Conservation (phyloP, 1,284 basidiomycete genomes). For the Gymnopus androsaceus region DNA sequence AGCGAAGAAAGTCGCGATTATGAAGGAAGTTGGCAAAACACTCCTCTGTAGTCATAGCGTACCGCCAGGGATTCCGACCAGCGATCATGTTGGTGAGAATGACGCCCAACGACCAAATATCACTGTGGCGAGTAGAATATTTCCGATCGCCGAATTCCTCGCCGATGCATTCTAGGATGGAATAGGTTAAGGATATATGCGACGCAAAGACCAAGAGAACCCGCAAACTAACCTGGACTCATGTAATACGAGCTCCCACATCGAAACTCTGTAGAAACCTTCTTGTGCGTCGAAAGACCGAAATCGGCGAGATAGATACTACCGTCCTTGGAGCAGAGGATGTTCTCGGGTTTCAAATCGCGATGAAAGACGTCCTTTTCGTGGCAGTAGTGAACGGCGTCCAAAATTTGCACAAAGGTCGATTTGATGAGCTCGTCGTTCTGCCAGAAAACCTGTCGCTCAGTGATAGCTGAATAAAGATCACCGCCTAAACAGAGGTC, state of each 20-base stretch:
- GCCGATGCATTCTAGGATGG: slow-evolving; percentile 73
- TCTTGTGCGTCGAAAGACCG: slow-evolving; percentile 76
- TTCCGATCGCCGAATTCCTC: slow-evolving; percentile 43
- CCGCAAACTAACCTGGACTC: slow-evolving; percentile 18
- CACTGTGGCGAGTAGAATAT: slow-evolving; percentile 78
- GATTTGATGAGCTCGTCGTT: slow-evolving; percentile 61
- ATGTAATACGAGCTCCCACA: slow-evolving; percentile 78
- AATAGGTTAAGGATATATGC: slow-evolving; percentile 14
- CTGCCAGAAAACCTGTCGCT: slow-evolving; percentile 41
- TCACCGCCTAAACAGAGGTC: slow-evolving; percentile 55
- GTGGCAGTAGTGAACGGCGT: slow-evolving; percentile 77
- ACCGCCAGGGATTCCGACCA: slow-evolving; percentile 86
- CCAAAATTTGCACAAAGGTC: slow-evolving; percentile 75
- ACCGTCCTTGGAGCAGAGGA: slow-evolving; percentile 67
- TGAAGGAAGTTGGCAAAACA: slow-evolving; percentile 72
- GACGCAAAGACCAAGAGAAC: not conserved
- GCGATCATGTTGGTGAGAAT: slow-evolving; percentile 85
- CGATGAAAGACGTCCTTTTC: slow-evolving; percentile 78
- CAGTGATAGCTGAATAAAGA: slow-evolving; percentile 51
- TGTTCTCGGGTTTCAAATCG: slow-evolving; percentile 89
- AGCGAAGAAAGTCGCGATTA: slow-evolving; percentile 69
- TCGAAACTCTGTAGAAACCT: slow-evolving; percentile 68
- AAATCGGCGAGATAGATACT: slow-evolving; percentile 79
- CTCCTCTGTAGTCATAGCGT: slow-evolving; percentile 71
- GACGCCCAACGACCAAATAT: slow-evolving; percentile 92